phyloP scores from a whole-genome alignment of 176 grass and related monocot species.

The Raddia distichophylla region DNA sequence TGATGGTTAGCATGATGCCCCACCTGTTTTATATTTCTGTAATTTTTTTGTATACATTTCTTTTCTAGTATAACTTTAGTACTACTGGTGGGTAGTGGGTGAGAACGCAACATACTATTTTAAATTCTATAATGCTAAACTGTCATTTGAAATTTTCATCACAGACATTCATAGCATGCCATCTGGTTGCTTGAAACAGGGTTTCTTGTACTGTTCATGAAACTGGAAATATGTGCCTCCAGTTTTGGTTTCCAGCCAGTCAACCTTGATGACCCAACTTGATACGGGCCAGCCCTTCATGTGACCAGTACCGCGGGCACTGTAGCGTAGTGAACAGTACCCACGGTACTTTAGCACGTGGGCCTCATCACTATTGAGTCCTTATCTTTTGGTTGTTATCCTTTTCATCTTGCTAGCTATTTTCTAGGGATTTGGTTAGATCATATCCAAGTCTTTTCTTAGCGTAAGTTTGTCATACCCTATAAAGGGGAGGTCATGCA shows the following conservation, averaged over 20 bases:
- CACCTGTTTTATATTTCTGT: background rate
- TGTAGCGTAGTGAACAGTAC: no score
- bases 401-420: no score
- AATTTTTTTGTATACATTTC: background rate
- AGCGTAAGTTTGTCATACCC: no score
- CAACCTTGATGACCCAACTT: background rate
- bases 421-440: no score
- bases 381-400: no score
- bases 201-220: background rate
- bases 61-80: constrained; percentile 2
- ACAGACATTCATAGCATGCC: background rate
- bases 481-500: no score
- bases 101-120: background rate
- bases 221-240: constrained; percentile 4
- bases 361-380: no score
- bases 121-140: constrained; percentile 23
- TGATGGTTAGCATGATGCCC: constrained; percentile 65
- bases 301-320: no score
- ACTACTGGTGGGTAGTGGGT: background rate
- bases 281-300: no score
- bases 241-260: background rate
- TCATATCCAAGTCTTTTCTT: no score
- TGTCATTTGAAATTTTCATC: background rate
- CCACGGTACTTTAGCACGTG: no score
- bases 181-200: constrained; percentile 9